Evolutionary conservation across 176 grass and related monocot species (phyloP).

Genomic region (Triticum timopheevii): DNA sequence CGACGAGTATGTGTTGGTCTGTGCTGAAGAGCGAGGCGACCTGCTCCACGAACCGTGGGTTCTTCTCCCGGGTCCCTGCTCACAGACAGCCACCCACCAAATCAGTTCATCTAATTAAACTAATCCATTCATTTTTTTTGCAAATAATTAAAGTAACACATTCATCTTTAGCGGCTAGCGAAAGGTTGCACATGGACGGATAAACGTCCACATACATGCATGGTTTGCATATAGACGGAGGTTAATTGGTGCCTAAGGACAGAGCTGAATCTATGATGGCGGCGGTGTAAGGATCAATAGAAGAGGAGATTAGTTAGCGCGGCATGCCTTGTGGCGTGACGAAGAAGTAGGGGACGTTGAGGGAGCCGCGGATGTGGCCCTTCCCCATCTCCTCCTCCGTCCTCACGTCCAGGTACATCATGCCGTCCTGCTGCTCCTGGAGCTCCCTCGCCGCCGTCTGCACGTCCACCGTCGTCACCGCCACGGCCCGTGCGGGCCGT

Average conservation of each 20-base stretch:
- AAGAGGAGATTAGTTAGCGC: background rate
- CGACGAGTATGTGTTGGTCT: constrained; percentile 63
- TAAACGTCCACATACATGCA: background rate
- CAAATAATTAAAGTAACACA: background rate
- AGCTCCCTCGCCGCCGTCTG: constrained; percentile 29
- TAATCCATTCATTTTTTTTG: background rate
- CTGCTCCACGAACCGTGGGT: constrained; percentile 56
- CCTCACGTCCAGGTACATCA: constrained; percentile 18
- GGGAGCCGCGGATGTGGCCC: constrained; percentile 46
- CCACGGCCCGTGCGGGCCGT: too few species aligned
- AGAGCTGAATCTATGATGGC: background rate
- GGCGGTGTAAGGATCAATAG: background rate
- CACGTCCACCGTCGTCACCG: too few species aligned
- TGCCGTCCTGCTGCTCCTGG: background rate
- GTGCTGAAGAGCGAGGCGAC: constrained; percentile 50
- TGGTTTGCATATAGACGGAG: background rate
- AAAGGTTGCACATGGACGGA: background rate
- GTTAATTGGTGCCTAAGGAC: too few species aligned
- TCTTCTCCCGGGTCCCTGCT: constrained; percentile 64
- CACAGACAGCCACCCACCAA: background rate
- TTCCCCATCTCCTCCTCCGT: constrained; percentile 67
- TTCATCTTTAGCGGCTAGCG: too few species aligned
- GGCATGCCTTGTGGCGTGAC: constrained; percentile 52
- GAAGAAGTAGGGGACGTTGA: constrained; percentile 73
- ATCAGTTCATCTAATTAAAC: background rate